phyloP scores from a whole-genome alignment of 2,329 filamentous ascomycete genomes.

The Beauveria bassiana region DNA sequence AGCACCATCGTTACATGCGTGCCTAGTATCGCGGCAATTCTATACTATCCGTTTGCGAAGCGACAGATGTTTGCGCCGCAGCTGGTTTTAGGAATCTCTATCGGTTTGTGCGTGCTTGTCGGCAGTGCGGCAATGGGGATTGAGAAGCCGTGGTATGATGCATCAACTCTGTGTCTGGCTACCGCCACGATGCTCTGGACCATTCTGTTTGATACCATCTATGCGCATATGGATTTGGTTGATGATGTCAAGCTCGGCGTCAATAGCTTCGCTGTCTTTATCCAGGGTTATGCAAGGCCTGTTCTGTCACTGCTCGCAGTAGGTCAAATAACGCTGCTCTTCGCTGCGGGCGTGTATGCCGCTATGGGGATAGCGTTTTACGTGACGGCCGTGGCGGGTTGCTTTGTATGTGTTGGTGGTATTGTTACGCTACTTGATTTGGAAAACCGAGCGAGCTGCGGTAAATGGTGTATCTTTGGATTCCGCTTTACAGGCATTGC shows the following conservation, averaged over 20 bases:
- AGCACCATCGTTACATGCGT: slow-evolving; percentile 19
- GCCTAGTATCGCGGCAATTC: slow-evolving; percentile 20
- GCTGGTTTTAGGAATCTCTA: slow-evolving; percentile 26
- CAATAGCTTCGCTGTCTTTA: slow-evolving; percentile 24
- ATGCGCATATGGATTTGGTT: slow-evolving; percentile 26
- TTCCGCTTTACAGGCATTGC: not conserved
- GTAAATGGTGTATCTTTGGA: not conserved
- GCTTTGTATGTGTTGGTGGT: not conserved
- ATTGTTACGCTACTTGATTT: not conserved
- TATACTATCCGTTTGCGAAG: slow-evolving; percentile 29
- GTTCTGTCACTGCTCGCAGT: not conserved
- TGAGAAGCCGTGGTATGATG: slow-evolving; percentile 15
- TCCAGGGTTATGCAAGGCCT: not conserved
- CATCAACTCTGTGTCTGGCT: slow-evolving; percentile 20
- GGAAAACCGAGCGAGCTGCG: not conserved
- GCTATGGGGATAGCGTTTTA: not conserved
- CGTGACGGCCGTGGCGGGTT: not conserved
- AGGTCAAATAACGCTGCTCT: not conserved
- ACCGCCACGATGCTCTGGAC: slow-evolving; percentile 24
- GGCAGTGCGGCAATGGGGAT: slow-evolving; percentile 21
- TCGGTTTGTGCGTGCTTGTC: slow-evolving; percentile 25
- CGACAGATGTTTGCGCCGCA: slow-evolving; percentile 28
- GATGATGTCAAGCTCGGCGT: slow-evolving; percentile 27
- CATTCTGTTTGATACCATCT: slow-evolving; percentile 29
- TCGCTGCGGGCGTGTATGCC: not conserved